Evolutionary conservation across 2,329 filamentous ascomycete species (phyloP), one percentile per base, ranked within the genome.

Genomic region (Geosmithia flava): DNA sequence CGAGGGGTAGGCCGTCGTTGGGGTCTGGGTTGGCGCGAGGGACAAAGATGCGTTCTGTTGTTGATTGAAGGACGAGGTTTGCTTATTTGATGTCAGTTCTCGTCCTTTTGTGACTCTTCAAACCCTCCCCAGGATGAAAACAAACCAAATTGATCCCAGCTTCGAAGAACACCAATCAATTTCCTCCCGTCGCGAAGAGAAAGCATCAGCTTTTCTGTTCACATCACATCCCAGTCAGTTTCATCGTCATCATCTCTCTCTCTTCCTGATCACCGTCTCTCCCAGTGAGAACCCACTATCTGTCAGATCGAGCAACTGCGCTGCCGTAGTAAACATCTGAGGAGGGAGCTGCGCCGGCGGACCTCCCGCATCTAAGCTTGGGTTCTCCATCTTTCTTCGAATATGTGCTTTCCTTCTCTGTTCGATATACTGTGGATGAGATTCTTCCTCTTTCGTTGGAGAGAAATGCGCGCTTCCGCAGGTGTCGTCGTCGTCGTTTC

Each of bases 311-410:
- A 98, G 73, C 50, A 98, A 74, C 71, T 97, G 93, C 48, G 93
- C 90, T 30, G 93, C 93, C 30, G 93, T 98, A 17, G 93, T 95
- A 70, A 98, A 98, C 85, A 97, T 96, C 72, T 98, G 91, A 51
- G 90, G 90, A 15, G 87, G 87, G 40, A 91, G 71, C 66, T 87
- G 85, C 53, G 74, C 67, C 45, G 72, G 69, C 48, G 70, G 65
- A 27, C 23, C 23, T 8, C 23, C 23, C 23, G 23, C 23, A 8
- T 27, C 23, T 54, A 76, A 67, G 53, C 62, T 68, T 53, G 75
- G 67, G 56, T 73, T 74, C 63, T 78, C 75, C 75, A 79, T 79
- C 55, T 43, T 19, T 43, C 19, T 43, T 13, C 23, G 19, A 27
- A 13, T 44, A n/a, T 23, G 42, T 23, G 19, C 33, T 13, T 37